Conservation (phyloP, 2,329 filamentous ascomycete genomes). For the Septoria linicola region DNA sequence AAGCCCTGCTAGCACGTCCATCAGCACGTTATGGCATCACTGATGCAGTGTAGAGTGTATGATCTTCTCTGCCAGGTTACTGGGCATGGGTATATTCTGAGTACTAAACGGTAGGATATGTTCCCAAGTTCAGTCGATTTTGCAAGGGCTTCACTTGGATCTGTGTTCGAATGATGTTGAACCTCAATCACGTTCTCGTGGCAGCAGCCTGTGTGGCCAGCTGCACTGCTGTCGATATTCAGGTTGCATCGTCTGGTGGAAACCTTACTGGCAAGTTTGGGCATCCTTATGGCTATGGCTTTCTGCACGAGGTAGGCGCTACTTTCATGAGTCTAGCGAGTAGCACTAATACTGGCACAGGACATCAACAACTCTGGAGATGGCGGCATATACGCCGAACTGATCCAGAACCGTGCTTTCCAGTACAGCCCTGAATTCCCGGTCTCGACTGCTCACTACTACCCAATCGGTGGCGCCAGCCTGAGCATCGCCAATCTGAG, state of each 20-base stretch:
- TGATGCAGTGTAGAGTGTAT: no score
- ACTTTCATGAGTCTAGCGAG: neutral
- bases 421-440: constrained; percentile 44
- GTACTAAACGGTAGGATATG: no score
- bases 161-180: neutral
- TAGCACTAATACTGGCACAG: no score
- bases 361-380: constrained; percentile 61
- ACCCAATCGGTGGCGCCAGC: constrained; percentile 25
- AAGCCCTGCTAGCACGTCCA: no score
- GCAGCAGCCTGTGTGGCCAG: constrained; percentile 9
- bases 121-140: no score
- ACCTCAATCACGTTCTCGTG: neutral
- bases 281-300: constrained; percentile 22
- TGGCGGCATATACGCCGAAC: constrained; percentile 69
- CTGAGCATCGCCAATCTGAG: constrained; percentile 26
- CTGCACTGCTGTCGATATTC: constrained; percentile 15
- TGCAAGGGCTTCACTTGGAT: no score
- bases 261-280: constrained; percentile 20
- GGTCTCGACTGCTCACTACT: constrained; percentile 23
- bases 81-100: no score
- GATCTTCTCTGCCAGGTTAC: no score
- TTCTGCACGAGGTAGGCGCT: constrained; percentile 16
- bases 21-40: no score
- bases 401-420: constrained; percentile 70
- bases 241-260: constrained; percentile 22